Base-by-base conservation (phyloP, 441 rosid genomes). In the Populus trichocarpa region DNA sequence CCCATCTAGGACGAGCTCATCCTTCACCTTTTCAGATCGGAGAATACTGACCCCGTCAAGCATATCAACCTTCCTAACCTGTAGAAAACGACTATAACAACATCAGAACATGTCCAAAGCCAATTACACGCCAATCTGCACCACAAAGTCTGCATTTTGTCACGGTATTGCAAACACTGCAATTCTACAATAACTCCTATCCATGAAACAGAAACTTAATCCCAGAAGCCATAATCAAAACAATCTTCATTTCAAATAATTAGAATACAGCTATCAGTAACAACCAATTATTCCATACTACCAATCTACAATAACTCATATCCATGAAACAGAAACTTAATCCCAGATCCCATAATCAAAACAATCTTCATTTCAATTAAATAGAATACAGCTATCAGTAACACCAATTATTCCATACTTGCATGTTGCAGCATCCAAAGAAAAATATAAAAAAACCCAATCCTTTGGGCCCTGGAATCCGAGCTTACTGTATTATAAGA, bases 1-100 rank as follows among this genome's bases (percentile, higher is more conserved):
- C 16, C 93, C 93, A 46, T 89, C 91, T 70, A 88, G 79, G 8
- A 84, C 7, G 11, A 92, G 80, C 78, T 92, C 95, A 80, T 92
- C 97, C 84, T 90, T 91, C 20, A 92, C 94, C 83, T 91, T 92
- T 77, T 91, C 95, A 1, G 95, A 92, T 11, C 95, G 89, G 18
- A 85, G 23, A 78, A 92, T 63, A 59, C 73, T 35, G 23, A 70
- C 74, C 81, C 86, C 79, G 42, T 74, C 80, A 77, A 83, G 86
- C 88, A 85, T 85, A 79, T 83, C 78, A 10, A 69, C 78, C 59
- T 35, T 77, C 57, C 80, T 72, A 32, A 74, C 76, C 76, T 73
- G 38, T 12, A 72, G 72, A 80, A 76, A 79, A 13, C 1, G 16
- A 42, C 14, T 12, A 42, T 16, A 42, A 12, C 13, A 40, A 12